These are phyloP conservation scores for Macadamia tetraphylla DNA, from an alignment of 164 flowering plant genomes.

Conservation along the genomic window DNA sequence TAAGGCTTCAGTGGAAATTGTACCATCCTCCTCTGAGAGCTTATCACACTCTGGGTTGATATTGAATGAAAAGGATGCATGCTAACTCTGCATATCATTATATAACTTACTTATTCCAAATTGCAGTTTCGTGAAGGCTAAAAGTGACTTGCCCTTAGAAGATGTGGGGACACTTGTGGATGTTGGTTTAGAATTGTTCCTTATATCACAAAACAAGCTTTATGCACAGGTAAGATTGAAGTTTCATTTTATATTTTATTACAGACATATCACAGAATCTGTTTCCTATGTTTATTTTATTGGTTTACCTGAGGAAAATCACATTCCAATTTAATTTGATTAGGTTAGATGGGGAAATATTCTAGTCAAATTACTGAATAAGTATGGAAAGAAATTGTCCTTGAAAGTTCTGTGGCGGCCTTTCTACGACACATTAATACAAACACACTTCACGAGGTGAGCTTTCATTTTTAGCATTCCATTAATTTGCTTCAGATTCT, in stretches of 20 bases:
- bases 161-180: constrained; percentile 56
- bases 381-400: constrained; percentile 67
- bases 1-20: too few relatives aligned
- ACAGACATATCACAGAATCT: too few relatives aligned
- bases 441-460: constrained; percentile 82
- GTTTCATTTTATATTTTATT: neutral
- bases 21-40: too few relatives aligned
- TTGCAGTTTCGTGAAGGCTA: constrained; percentile 86
- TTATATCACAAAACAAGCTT: constrained; percentile 52
- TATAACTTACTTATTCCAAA: neutral
- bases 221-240: constrained; percentile 61
- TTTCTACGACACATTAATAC: constrained; percentile 69
- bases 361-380: constrained; percentile 61
- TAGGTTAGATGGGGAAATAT: constrained; percentile 97
- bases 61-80: too few relatives aligned
- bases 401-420: constrained; percentile 85
- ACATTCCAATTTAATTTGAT: constrained; percentile 12
- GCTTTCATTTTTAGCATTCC: constrained; percentile 5
- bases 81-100: neutral
- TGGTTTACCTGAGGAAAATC: constrained; percentile 7
- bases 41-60: too few relatives aligned
- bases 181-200: constrained; percentile 61
- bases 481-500: neutral
- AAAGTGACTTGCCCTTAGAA: constrained; percentile 74
- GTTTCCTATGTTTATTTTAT: constrained; percentile 2